A percentile compares a stretch with the other conserved stretches of the same genome.
These are phyloP conservation scores for Debaryomycetaceae sp. DNA, from an alignment of 1,139 yeast species.

Conservation along the genomic window DNA sequence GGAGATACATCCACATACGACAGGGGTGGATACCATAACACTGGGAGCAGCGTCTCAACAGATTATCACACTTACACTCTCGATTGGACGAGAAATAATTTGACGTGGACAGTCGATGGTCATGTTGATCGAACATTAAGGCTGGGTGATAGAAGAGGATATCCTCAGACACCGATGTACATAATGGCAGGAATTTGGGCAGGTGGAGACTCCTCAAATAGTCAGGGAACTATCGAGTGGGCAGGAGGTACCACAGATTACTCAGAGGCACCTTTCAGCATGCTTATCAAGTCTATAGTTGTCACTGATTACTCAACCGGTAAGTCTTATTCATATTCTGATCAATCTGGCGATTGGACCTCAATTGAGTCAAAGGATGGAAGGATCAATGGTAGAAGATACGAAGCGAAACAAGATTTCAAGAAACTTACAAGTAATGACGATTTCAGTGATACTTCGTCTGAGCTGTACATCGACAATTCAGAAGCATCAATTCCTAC, in stretches of 20 bases:
- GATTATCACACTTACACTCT: constrained; percentile 72
- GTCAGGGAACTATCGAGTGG: constrained; percentile 75
- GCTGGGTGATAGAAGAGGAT: constrained; percentile 56
- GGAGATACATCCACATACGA: constrained; percentile 76
- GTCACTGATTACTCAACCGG: constrained; percentile 85
- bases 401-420: constrained; percentile 49
- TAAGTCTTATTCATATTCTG: constrained; percentile 58
- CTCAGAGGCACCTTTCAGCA: constrained; percentile 61
- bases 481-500: neutral
- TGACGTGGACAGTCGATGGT: constrained; percentile 66
- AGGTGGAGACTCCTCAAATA: constrained; percentile 69
- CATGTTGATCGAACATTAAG: constrained; percentile 52
- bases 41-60: constrained; percentile 46
- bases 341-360: constrained; percentile 61
- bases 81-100: constrained; percentile 69
- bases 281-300: constrained; percentile 57
- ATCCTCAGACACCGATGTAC: constrained; percentile 78
- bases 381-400: constrained; percentile 56
- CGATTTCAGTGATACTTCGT: constrained; percentile 14
- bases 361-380: constrained; percentile 69
- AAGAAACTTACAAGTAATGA: constrained; percentile 22
- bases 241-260: constrained; percentile 80
- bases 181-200: constrained; percentile 74
- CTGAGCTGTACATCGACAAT: constrained; percentile 1
- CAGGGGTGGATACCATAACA: constrained; percentile 67